Conservation (phyloP, 2,329 filamentous ascomycete genomes). For the Aureobasidium leucospermi region DNA sequence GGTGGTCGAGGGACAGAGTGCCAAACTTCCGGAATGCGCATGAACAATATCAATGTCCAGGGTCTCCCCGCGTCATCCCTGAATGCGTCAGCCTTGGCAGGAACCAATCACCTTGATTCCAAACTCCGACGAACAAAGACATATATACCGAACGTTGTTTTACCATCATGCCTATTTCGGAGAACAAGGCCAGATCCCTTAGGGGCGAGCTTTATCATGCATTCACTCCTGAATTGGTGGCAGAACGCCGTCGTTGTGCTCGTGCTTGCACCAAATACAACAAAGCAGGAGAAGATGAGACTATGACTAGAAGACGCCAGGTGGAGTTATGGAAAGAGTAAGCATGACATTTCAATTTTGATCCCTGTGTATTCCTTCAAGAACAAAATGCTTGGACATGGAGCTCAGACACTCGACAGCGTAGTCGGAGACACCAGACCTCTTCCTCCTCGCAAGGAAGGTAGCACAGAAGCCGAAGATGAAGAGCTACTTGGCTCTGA, state of each 20-base stretch:
- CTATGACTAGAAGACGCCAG: constrained; percentile 53
- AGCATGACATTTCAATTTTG: constrained; percentile 26
- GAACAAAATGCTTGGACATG: not conserved
- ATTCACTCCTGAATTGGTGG: constrained; percentile 62
- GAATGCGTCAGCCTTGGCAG: not conserved
- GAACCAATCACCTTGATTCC: not conserved
- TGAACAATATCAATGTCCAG: constrained; percentile 9
- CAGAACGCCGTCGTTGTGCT: constrained; percentile 55
- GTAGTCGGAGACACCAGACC: constrained; percentile 55
- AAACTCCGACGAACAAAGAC: not conserved
- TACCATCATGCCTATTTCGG: constrained; percentile 18
- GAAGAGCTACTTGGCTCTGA: constrained; percentile 56
- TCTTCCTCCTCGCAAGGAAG: constrained; percentile 48
- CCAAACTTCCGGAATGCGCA: not conserved
- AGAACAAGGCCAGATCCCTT: constrained; percentile 27
- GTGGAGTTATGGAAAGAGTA: constrained; percentile 67
- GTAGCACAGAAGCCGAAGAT: constrained; percentile 54
- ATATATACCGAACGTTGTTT: not conserved
- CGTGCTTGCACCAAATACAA: constrained; percentile 59
- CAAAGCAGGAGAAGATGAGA: constrained; percentile 39
- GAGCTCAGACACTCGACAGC: constrained; percentile 34
- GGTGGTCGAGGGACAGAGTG: not conserved
- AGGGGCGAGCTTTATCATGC: constrained; percentile 60
- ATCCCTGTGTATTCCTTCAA: not conserved
- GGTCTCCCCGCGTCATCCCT: not conserved